These are phyloP conservation scores for Boletus bicolor DNA, from an alignment of 768 basidiomycete species.

Conservation along the genomic window DNA sequence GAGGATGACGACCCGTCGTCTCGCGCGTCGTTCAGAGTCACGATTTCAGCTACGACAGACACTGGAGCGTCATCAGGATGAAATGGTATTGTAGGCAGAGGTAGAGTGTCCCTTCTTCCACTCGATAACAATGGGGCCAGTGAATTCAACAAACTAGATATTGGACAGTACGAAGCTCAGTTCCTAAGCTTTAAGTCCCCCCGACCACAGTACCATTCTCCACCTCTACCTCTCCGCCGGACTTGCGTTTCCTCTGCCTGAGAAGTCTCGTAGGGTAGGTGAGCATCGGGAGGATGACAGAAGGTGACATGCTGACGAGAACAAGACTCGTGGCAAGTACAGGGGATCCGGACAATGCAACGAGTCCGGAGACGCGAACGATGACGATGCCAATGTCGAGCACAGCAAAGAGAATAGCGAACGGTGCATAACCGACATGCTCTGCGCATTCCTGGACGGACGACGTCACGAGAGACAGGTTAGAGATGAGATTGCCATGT, in stretches of 20 bases:
- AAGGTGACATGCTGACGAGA: slow-evolving; percentile 9
- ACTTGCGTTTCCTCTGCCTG: background rate
- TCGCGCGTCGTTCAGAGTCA: too few relatives aligned
- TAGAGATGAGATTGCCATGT: background rate
- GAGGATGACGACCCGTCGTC: too few relatives aligned
- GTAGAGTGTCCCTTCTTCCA: too few relatives aligned
- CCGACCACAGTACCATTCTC: background rate
- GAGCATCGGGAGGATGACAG: slow-evolving; percentile 3
- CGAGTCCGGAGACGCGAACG: slow-evolving; percentile 16
- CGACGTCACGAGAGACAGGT: background rate
- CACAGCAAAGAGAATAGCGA: slow-evolving; percentile 14
- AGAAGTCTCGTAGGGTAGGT: background rate
- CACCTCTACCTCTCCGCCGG: background rate
- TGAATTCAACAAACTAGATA: background rate
- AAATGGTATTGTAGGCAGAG: background rate
- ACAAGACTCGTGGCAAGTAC: slow-evolving; percentile 10
- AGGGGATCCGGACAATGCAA: slow-evolving; percentile 11
- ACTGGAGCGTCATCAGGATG: too few relatives aligned
- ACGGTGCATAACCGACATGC: slow-evolving; percentile 11
- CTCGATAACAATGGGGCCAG: too few relatives aligned
- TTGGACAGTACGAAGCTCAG: background rate
- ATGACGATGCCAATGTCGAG: slow-evolving; percentile 22
- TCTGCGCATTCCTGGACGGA: slow-evolving; percentile 9
- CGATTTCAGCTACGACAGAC: background rate
- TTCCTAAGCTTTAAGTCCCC: background rate